Conservation (phyloP, 169 alveolate species). For the Plasmodium berghei region DNA sequence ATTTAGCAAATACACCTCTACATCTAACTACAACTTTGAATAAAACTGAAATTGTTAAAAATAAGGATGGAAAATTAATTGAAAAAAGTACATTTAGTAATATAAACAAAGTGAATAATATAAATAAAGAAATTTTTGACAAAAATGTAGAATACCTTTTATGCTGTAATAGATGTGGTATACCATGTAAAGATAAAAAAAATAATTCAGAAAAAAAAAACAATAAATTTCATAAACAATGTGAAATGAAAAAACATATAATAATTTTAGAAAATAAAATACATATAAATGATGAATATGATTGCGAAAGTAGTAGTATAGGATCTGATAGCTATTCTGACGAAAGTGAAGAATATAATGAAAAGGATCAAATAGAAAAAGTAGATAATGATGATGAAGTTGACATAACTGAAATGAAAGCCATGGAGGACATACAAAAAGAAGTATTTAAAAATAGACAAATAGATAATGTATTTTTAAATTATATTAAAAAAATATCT, state of each 20-base stretch:
- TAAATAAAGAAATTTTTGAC: conserved; percentile 24
- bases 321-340: conserved; percentile 17
- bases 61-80: not conserved
- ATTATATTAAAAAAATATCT: conserved; percentile 24
- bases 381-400: not conserved
- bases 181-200: conserved; percentile 21
- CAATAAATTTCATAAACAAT: conserved; percentile 2
- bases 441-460: conserved; percentile 14
- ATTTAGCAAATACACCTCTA: too few relatives aligned
- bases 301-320: conserved; percentile 37
- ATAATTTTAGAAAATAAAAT: conserved; percentile 38
- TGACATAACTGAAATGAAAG: conserved; percentile 48
- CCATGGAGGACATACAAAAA: conserved; percentile 43
- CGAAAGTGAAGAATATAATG: not conserved
- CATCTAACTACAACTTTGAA: too few relatives aligned
- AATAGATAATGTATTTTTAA: conserved; percentile 22
- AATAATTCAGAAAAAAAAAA: not conserved
- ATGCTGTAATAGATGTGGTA: conserved; percentile 43
- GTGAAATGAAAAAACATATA: conserved; percentile 17
- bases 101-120: not conserved
- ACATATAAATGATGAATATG: conserved; percentile 46
- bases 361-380: not conserved
- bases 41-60: too few relatives aligned
- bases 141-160: conserved; percentile 20
- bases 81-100: not conserved